phyloP scores from a whole-genome alignment of 108 stramenopile genomes.

The Nitzschia sp. region DNA sequence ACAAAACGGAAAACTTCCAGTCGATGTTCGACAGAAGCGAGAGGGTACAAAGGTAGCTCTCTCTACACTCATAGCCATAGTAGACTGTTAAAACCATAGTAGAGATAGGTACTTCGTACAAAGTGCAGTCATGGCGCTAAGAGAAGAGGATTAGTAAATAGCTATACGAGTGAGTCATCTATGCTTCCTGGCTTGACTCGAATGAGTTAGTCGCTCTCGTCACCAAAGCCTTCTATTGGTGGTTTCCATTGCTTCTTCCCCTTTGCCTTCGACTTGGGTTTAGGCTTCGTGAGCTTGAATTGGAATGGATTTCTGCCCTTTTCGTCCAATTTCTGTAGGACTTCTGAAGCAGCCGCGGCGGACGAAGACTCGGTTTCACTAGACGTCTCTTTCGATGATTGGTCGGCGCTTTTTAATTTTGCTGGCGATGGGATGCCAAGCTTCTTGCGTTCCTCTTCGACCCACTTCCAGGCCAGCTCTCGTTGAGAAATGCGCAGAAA shows the following conservation, averaged over 20 bases:
- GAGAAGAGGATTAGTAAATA: no score
- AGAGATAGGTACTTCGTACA: no score
- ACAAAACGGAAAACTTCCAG: no score
- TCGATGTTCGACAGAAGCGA: no score
- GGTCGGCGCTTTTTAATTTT: neutral
- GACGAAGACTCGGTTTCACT: neutral
- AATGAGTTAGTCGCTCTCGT: neutral
- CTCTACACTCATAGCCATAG: no score
- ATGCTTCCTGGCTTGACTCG: no score
- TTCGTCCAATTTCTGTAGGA: constrained; percentile 26
- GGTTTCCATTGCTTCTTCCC: neutral
- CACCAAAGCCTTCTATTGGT: neutral
- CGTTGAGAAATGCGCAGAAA: constrained; percentile 27
- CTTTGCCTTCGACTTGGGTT: neutral
- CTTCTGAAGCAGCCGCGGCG: constrained; percentile 9
- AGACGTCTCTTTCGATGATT: neutral
- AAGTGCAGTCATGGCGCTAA: no score
- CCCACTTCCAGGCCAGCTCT: constrained; percentile 40
- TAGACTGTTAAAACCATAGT: no score
- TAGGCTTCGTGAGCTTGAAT: constrained; percentile 15
- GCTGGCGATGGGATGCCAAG: constrained; percentile 5
- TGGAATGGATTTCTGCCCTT: constrained; percentile 19
- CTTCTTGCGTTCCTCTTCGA: constrained; percentile 29
- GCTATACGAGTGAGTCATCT: no score
- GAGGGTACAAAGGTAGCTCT: no score